Evolutionary conservation across 768 basidiomycete species (phyloP), one percentile per base, ranked within the genome.

Genomic region (Lactifluus subvellereus): DNA sequence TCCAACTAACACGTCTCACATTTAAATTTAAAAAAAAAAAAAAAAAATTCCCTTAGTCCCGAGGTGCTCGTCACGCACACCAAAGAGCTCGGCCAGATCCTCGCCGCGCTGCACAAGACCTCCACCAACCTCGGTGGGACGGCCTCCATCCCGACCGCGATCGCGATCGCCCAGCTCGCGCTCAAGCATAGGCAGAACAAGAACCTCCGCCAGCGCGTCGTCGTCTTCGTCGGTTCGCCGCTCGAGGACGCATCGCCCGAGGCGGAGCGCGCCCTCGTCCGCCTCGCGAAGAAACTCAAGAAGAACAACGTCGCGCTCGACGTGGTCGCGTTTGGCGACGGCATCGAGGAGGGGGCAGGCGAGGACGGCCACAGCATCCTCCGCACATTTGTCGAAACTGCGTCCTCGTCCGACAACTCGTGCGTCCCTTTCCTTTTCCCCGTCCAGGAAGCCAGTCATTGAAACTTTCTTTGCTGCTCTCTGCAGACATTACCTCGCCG

Each of bases 231-330:
- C 58, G 94, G 87, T 16, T 95, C 92, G 4, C 97, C 97, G 1
- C 75, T 94, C n/a, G 79, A 83, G 22, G 87, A 84, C 35, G 72
- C 77, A 35, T 86, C 79, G 8, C 83, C 87, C 11, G 87, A 91
- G 62, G 89, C 92, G 72, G 86, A 88, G 68, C 79, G 80, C 42
- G 64, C 60, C 58, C 87, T 95, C 83, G 78, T 90, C 68, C 88
- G 86, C 72, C 83, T 99, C 40, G 97, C 95, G 10, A 97, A 95
- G 80, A 97, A 94, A 75, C 80, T 99, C 65, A 98, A 98, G 82
- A 99, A 99, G 86, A 98, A 98, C 74, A 99, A 98, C 69, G 94
- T 99, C 48, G 91, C 95, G 1, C 82, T 98, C 30, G 97, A 99
- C 74, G 79, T 98, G 55, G 79, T 98, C 33, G 83, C 83, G 6